Base-by-base conservation (phyloP, 2,329 filamentous ascomycete genomes). In the Colletotrichum sp. region DNA sequence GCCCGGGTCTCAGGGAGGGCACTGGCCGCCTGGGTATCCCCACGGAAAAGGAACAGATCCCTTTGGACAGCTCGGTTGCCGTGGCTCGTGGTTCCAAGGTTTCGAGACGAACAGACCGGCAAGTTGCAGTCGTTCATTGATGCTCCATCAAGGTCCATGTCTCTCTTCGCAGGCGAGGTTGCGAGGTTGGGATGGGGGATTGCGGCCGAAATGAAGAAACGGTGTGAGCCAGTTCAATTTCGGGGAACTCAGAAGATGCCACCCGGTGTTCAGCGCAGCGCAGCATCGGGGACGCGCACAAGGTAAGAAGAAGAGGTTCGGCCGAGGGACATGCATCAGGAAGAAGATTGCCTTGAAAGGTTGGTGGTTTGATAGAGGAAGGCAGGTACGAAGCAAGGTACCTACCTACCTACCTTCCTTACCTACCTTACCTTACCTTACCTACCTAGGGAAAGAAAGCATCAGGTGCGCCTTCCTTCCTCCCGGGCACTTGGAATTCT, bases 21-120 rank as follows among this genome's bases (percentile, higher is more conserved):
- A 73, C 34, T 73, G 73, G 62, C 58, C 70, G 72, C 75, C 28
- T 52, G 48, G 48, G 32, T 36, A 71, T 71, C 67, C 67, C 67
- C 66, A 59, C 43, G 34, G 61, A 28, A 30, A 63, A 69, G 59
- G 70, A 76, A 73, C 58, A 34, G 36, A 62, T 66, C 70, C 70
- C 65, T 62, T 73, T 76, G 74, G 69, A 62, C 52, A 62, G 74
- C 21, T 28, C 24, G 21, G 63, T 14, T 32, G 26, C 38, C 43
- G 21, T 63, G 62, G 26, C 34, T 24, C 36, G 16, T 62, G 34
- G 64, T 69, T 66, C 32, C 69, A 67, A 72, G 69, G 55, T 67
- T 43, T 63, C 38, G 43, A 59, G 34, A 65, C 71, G 48, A 14
- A 48, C 24, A 65, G 58, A 71, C 28, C 7, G 58, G 56, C n/a